Evolutionary conservation across 805 yeast species (phyloP), one percentile per base, ranked within the genome.

Genomic region (Sugiyamaella smithiae): DNA sequence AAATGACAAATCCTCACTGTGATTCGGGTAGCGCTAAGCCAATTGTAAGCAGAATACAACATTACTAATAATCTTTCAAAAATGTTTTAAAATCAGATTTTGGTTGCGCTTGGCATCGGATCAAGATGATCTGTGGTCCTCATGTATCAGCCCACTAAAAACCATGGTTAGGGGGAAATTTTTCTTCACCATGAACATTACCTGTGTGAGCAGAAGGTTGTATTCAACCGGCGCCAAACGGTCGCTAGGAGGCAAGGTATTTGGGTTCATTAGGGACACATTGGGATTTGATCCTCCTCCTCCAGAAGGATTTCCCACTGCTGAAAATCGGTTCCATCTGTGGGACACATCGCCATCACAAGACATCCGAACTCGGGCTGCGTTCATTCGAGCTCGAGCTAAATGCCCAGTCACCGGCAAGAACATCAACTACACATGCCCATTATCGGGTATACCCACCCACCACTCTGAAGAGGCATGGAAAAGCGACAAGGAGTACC

Each of bases 321-420:
- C 75, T 16, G 85, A 81, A 57, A 84, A 84, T 64, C 69, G 91
- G 60, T 85, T 85, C 63, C 85, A 87, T 63, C 81, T 81, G 24
- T 90, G 97, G 97, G 97, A 91, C 62, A 82, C 85, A 51, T 87
- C 96, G 1, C 97, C 98, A 1, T 78, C 83, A 22, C 85, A 85
- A 47, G 97, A 88, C 57, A 73, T 91, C 51, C 78, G 98, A 55
- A 85, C 88, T 57, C 77, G 97, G 53, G 97, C 98, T 1, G 97
- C 96, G 17, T 80, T 83, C 50, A 93, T 91, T 54, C 78, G 90
- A 63, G 84, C 95, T 3, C 75, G 82, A 53, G 97, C 96, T 8
- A 78, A 79, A 61, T 91, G 98, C 66, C 98, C 97, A 0, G 93
- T 90, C 9, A 90, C 97, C 0, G 75, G 81, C 16, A 77, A 82